Evolutionary conservation across 768 basidiomycete species (phyloP).

Genomic region (Boletus edulis): DNA sequence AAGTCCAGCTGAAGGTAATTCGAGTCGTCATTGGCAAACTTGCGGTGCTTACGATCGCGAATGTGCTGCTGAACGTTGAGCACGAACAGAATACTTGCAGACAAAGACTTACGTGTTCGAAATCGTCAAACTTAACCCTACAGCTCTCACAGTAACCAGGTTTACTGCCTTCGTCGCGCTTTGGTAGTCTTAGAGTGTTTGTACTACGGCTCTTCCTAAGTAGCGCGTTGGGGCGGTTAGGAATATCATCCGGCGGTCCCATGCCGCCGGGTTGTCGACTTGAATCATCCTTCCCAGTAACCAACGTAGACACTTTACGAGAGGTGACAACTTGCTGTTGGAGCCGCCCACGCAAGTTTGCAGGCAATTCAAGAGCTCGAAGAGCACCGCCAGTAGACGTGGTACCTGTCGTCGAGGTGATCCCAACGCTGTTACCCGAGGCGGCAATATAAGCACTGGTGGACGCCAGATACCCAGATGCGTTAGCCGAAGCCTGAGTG

Average conservation of each 20-base stretch:
- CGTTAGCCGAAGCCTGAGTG: slow-evolving; percentile 54
- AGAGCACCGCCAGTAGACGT: slow-evolving; percentile 58
- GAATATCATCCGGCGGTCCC: slow-evolving; percentile 67
- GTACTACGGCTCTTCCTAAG: slow-evolving; percentile 80
- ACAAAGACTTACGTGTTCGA: slow-evolving; percentile 56
- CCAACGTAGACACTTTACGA: slow-evolving; percentile 42
- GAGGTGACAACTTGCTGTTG: slow-evolving; percentile 69
- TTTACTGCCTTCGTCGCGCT: slow-evolving; percentile 83
- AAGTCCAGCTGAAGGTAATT: slow-evolving; percentile 82
- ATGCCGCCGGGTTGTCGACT: slow-evolving; percentile 41
- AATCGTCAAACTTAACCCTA: slow-evolving; percentile 84
- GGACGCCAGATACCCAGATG: slow-evolving; percentile 70
- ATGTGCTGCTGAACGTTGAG: slow-evolving; percentile 56
- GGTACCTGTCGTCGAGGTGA: slow-evolving; percentile 90
- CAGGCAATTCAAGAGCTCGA: slow-evolving; percentile 49
- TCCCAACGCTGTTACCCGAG: slow-evolving; percentile 91
- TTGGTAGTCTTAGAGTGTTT: slow-evolving; percentile 70
- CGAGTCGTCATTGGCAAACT: slow-evolving; percentile 71
- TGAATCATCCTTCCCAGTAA: slow-evolving; percentile 24
- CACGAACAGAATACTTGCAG: not conserved
- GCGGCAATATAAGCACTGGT: slow-evolving; percentile 74
- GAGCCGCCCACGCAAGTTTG: slow-evolving; percentile 52
- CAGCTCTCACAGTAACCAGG: slow-evolving; percentile 99
- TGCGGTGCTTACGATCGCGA: slow-evolving; percentile 67
- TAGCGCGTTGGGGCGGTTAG: slow-evolving; percentile 44